phyloP scores from a whole-genome alignment of 192 early-diverging fungal species.

The Piromyces finnis region DNA sequence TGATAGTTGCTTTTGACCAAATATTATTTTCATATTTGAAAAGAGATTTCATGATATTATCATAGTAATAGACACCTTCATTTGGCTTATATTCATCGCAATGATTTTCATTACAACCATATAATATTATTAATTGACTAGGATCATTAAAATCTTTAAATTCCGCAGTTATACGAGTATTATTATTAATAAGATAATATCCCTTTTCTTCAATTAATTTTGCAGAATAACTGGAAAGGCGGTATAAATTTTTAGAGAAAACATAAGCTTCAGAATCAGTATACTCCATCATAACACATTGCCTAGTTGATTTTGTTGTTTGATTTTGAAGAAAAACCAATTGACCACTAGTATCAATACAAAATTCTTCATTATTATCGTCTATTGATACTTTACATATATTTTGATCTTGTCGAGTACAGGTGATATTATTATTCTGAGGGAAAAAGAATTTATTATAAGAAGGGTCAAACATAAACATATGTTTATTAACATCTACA shows the following conservation, averaged over 20 bases:
- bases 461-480: neutral
- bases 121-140: neutral
- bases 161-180: neutral
- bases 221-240: neutral
- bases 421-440: neutral
- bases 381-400: neutral
- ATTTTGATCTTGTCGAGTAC: neutral
- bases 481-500: neutral
- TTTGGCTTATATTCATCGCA: neutral
- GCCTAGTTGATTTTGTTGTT: neutral
- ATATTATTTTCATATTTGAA: neutral
- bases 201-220: neutral
- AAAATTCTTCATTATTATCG: neutral
- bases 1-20: neutral
- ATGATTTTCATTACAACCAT: neutral
- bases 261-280: neutral
- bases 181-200: neutral
- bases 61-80: neutral
- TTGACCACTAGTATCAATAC: neutral
- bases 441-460: neutral
- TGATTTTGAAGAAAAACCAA: neutral
- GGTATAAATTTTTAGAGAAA: neutral
- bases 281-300: neutral
- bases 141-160: neutral
- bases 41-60: neutral